Conservation (phyloP, 2,329 filamentous ascomycete genomes). For the Tricladium varicosporioides region DNA sequence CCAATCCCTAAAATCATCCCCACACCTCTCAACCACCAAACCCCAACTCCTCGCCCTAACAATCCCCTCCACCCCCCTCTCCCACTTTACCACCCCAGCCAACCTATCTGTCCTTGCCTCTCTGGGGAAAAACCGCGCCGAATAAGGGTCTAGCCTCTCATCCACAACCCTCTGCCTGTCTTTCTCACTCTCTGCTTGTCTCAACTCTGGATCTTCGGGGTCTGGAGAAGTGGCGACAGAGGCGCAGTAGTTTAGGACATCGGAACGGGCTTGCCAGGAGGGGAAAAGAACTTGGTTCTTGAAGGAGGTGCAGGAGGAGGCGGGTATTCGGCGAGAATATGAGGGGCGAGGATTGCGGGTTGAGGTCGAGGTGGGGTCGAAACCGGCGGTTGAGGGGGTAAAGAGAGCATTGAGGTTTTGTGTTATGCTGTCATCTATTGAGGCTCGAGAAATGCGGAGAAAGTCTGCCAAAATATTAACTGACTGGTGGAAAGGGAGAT, state of each 20-base stretch:
- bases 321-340: conserved; percentile 53
- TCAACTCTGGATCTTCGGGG: conserved; percentile 77
- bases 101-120: conserved; percentile 81
- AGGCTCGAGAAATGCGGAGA: conserved; percentile 76
- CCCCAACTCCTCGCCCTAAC: conserved; percentile 81
- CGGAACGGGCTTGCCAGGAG: conserved; percentile 78
- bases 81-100: conserved; percentile 70
- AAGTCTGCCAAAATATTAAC: conserved; percentile 62
- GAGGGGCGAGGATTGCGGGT: conserved; percentile 53
- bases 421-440: conserved; percentile 89
- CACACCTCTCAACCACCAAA: conserved; percentile 73
- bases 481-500: too few relatives aligned
- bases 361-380: conserved; percentile 77
- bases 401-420: conserved; percentile 90
- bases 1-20: conserved; percentile 55
- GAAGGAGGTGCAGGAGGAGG: conserved; percentile 66
- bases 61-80: conserved; percentile 74
- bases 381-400: conserved; percentile 68
- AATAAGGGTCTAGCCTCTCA: conserved; percentile 91
- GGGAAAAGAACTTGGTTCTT: conserved; percentile 79
- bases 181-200: conserved; percentile 67
- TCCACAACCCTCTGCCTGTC: conserved; percentile 75
- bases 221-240: conserved; percentile 84
- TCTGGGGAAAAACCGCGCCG: conserved; percentile 72
- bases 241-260: conserved; percentile 86